These are phyloP conservation scores for Trichophyton rubrum DNA, from an alignment of 2,329 filamentous ascomycete species.

Conservation along the genomic window DNA sequence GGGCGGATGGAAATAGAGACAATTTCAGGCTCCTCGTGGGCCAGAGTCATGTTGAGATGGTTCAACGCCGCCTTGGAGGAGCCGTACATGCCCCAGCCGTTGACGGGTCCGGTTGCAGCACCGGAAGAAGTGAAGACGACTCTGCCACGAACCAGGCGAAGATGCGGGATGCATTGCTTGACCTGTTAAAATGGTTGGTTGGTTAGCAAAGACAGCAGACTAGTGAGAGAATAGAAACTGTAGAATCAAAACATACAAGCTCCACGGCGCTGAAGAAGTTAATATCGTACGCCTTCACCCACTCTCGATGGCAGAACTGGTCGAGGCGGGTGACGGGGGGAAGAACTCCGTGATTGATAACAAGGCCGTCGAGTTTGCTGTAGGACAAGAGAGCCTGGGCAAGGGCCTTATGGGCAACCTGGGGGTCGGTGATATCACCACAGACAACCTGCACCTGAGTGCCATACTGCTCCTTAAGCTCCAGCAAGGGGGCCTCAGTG, in stretches of 20 bases:
- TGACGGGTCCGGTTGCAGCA: conserved; percentile 53
- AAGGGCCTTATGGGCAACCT: conserved; percentile 48
- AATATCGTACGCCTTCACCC: conserved; percentile 63
- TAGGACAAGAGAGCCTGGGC: conserved; percentile 55
- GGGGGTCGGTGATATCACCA: conserved; percentile 45
- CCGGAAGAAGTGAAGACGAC: conserved; percentile 73
- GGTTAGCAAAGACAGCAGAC: neutral
- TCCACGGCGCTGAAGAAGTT: conserved; percentile 78
- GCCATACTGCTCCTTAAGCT: conserved; percentile 42
- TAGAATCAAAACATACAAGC: conserved; percentile 45
- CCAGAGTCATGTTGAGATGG: conserved; percentile 60
- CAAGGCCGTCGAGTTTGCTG: conserved; percentile 60
- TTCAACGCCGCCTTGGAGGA: conserved; percentile 74
- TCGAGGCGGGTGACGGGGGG: conserved; percentile 60
- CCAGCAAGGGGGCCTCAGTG: conserved; percentile 40
- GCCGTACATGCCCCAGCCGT: conserved; percentile 69
- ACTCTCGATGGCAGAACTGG: conserved; percentile 53
- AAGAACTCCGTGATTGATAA: conserved; percentile 79
- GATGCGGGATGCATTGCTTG: conserved; percentile 55
- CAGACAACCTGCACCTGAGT: conserved; percentile 44
- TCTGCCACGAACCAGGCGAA: conserved; percentile 56
- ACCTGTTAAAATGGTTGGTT: conserved; percentile 44
- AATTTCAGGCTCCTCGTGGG: conserved; percentile 63
- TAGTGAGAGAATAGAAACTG: neutral
- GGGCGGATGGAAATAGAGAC: conserved; percentile 62